Base-by-base conservation (phyloP, 495 filamentous ascomycete genomes). In the Halenospora varia region DNA sequence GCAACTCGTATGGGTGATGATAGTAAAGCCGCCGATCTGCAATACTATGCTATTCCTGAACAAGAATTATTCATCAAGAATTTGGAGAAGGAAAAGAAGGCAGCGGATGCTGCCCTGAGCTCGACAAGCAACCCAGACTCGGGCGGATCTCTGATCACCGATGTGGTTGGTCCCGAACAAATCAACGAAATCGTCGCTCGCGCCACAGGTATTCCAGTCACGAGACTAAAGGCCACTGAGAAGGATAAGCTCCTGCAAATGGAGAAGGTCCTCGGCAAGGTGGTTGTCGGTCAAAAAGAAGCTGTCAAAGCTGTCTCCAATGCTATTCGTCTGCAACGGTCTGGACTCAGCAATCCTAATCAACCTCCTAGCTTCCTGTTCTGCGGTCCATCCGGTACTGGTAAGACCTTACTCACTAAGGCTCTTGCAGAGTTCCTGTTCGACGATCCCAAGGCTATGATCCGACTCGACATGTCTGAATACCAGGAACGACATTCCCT, bases 401-500 rank as follows among this genome's bases (percentile, higher is more conserved):
- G 94, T 73, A 98, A 98, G 75, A 98, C 94, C 2, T 76, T 98
- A 11, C 85, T 98, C 48, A 96, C 92, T 56, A 98, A 98, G 72
- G 92, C 91, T 9, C 80, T 98, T 10, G 94, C 94, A 45, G 94
- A 98, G 70, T 98, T 98, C 78, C 80, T 98, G 35, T 98, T 98
- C 73, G 94, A 98, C 68, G 94, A 98, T 66, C 79, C 94, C 15
- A 96, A 96, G 78, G 76, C 92, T 17, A 98, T 98, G 94, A 96
- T 98, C 67, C 89, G 94, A 15, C 92, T 98, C 76, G 94, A 98
- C 73, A 98, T 98, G 94, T 97, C 94, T 8, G 94, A 98, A 70
- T 98, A 98, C 72, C 95, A 97, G 72, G 94, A 98, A 72, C 88
- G 92, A 10, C 94, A 98, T 73, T 90, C 92, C 0, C 84, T 98